phyloP scores from a whole-genome alignment of 257 asterid species.

The Handroanthus guayacan region DNA sequence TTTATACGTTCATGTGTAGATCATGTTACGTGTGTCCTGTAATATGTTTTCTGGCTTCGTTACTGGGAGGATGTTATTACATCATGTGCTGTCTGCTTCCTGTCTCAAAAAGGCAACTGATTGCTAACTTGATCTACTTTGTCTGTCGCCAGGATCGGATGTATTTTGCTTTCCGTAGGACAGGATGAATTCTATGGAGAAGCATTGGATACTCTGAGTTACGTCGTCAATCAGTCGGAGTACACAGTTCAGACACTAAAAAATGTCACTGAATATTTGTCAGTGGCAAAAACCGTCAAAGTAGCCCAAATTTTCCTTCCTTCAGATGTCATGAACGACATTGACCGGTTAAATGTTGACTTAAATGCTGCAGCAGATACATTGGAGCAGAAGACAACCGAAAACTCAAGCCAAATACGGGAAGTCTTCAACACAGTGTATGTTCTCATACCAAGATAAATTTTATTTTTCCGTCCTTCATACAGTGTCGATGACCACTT shows the following conservation, averaged over 20 bases:
- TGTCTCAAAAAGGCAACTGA: neutral
- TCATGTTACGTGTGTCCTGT: too few relatives aligned
- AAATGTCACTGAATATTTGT: slow-evolving; percentile 78
- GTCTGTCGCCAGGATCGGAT: slow-evolving; percentile 71
- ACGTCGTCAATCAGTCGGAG: slow-evolving; percentile 93
- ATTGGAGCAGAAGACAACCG: slow-evolving; percentile 69
- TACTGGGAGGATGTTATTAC: too few relatives aligned
- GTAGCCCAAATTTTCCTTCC: slow-evolving; percentile 95
- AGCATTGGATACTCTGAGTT: slow-evolving; percentile 74
- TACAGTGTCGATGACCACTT: slow-evolving; percentile 19
- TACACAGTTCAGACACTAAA: slow-evolving; percentile 86
- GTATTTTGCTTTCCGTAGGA: slow-evolving; percentile 92
- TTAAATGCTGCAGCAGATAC: slow-evolving; percentile 76
- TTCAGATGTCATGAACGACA: slow-evolving; percentile 70
- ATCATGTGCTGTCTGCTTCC: too few relatives aligned
- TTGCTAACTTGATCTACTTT: slow-evolving; percentile 24
- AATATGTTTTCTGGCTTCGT: too few relatives aligned
- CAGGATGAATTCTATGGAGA: slow-evolving; percentile 83
- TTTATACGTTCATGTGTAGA: too few relatives aligned
- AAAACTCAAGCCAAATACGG: slow-evolving; percentile 68
- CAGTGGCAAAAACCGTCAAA: slow-evolving; percentile 79
- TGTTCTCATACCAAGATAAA: slow-evolving; percentile 36
- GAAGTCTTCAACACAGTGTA: slow-evolving; percentile 79
- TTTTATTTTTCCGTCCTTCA: slow-evolving; percentile 15
- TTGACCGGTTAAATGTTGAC: slow-evolving; percentile 73